Conservation (phyloP, 2,329 filamentous ascomycete genomes). For the Fusarium sp. region DNA sequence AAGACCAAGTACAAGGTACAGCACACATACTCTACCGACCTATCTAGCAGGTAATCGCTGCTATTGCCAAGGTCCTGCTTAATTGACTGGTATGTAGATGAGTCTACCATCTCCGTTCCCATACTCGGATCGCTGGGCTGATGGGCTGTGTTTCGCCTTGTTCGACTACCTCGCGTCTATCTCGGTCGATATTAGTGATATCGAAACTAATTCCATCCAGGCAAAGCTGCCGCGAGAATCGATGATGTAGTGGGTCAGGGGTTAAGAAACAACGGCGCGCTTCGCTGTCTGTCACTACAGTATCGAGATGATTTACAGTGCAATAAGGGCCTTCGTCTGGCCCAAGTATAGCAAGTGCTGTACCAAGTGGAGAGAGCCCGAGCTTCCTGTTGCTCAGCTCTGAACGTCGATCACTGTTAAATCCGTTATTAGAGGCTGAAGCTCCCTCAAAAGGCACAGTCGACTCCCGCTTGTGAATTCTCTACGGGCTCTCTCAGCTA, state of each 20-base stretch:
- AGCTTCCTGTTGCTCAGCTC: conserved; percentile 30
- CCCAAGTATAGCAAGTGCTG: conserved; percentile 7
- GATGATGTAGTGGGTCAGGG: conserved; percentile 45
- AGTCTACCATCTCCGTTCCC: background rate
- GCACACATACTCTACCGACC: background rate
- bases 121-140: conserved; percentile 9
- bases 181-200: background rate
- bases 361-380: conserved; percentile 31
- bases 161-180: conserved; percentile 1
- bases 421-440: conserved; percentile 32
- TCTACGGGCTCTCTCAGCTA: background rate
- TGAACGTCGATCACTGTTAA: conserved; percentile 32
- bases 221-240: conserved; percentile 22
- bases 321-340: conserved; percentile 6
- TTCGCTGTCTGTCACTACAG: conserved; percentile 21
- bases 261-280: conserved; percentile 37
- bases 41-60: background rate
- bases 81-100: conserved; percentile 11
- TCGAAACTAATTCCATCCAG: conserved; percentile 1
- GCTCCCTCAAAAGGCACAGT: conserved; percentile 5
- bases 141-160: conserved; percentile 20
- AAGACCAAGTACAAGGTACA: background rate
- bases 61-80: conserved; percentile 13
- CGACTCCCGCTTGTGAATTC: conserved; percentile 4
- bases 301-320: conserved; percentile 28